Evolutionary conservation across 306 rosid genomes (phyloP), one percentile per base, ranked within the genome.

Genomic region (Prunus mume): DNA sequence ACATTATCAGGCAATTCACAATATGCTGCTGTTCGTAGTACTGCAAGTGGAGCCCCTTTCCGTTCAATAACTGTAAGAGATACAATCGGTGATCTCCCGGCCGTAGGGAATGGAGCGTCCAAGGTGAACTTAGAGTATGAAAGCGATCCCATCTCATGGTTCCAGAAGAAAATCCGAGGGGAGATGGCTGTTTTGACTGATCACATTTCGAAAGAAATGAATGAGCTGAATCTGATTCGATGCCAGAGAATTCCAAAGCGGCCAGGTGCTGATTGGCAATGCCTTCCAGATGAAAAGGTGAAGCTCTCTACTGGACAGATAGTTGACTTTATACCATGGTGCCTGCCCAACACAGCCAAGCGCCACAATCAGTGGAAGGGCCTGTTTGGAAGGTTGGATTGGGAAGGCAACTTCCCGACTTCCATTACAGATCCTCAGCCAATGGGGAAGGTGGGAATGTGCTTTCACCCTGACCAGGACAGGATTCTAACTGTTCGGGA

Each of bases 361-460:
- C 85, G 99, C 52, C 99, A 95, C 80, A 95, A 95, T 62, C 99
- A 92, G 65, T 95, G 99, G 97, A 95, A 95, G 84, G 99, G 99
- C 28, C 83, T 95, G 71, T 95, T 89, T 57, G 99, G 99, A 62
- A 85, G 99, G 87, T 83, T 95, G 84, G 99, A 92, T 63, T 90
- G 99, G 99, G 92, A 91, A 71, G 99, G 99, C 0, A 92, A 95
- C 86, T 95, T 95, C 72, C 98, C 98, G 25, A 95, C 99, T 81
- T 95, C 99, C 69, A 85, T 92, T 17, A 95, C 99, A 3, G 99
- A 95, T 60, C 99, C 97, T 66, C 99, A 95, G 50, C 99, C 97
- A 45, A 95, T 95, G 99, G 99, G 99, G 18, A 95, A 95, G 81
- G 97, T 95, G 76, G 99, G 99, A 71, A 90, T 95, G 99, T 95